phyloP scores from a whole-genome alignment of 305 asterid genomes.

The Rubia peregrina region DNA sequence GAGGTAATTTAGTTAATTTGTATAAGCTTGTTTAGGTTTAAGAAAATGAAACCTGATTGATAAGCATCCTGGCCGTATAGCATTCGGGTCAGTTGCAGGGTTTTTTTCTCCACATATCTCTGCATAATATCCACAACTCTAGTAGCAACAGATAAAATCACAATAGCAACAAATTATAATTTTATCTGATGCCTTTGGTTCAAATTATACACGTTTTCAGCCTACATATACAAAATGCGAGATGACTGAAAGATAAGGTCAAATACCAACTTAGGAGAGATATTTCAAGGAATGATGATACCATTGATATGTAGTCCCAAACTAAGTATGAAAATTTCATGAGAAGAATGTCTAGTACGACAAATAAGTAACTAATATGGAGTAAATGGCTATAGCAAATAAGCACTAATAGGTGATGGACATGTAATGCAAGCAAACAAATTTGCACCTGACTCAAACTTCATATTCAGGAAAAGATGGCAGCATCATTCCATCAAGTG shows the following conservation, averaged over 20 bases:
- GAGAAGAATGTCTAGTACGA: no score
- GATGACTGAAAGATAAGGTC: not conserved
- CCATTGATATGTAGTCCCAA: not conserved
- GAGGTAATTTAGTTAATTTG: not conserved
- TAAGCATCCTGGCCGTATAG: conserved; percentile 57
- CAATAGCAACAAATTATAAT: not conserved
- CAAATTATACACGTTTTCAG: not conserved
- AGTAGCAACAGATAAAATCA: conserved; percentile 21
- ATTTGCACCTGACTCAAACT: no score
- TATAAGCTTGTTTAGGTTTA: not conserved
- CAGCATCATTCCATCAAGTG: no score
- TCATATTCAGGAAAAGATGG: no score
- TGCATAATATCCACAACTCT: conserved; percentile 90
- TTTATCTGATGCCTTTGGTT: not conserved
- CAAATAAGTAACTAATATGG: no score
- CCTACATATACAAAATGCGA: not conserved
- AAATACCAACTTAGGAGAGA: conserved; percentile 4
- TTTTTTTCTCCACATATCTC: conserved; percentile 68
- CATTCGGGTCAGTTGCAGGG: conserved; percentile 63
- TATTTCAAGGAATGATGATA: not conserved
- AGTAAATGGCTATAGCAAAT: no score
- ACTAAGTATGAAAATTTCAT: not conserved
- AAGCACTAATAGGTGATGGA: no score
- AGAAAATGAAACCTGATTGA: conserved; percentile 53
- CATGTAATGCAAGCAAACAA: no score